Evolutionary conservation across 257 asterid genomes (phyloP).

Genomic region (Apocynum venetum): DNA sequence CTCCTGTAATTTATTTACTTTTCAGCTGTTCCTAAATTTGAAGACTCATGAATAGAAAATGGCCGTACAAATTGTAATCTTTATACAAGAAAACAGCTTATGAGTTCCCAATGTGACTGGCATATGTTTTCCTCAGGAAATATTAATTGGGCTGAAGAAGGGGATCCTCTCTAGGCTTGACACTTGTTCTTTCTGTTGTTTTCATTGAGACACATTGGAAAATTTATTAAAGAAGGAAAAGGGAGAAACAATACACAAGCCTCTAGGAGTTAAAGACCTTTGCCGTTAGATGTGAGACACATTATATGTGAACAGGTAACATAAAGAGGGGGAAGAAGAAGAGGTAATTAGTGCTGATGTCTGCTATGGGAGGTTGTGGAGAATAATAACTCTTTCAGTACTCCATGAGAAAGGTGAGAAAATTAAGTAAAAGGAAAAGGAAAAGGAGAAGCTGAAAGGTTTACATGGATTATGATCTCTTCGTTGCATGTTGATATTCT

Average conservation of each 20-base stretch:
- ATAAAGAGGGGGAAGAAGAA: background rate
- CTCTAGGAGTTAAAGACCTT: background rate
- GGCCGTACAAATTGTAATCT: background rate
- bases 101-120: background rate
- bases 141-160: background rate
- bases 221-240: background rate
- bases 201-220: background rate
- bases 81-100: background rate
- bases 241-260: background rate
- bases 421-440: too few relatives aligned
- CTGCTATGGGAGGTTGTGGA: background rate
- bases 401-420: background rate
- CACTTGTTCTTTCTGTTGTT: background rate
- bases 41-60: background rate
- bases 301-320: background rate
- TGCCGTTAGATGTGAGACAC: background rate
- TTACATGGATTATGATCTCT: background rate
- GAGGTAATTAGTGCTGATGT: background rate
- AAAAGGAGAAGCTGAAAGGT: slow-evolving; percentile 1
- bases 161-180: background rate
- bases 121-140: background rate
- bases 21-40: background rate
- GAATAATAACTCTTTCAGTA: background rate
- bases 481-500: background rate
- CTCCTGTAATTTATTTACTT: background rate